Evolutionary conservation across 2,329 filamentous ascomycete genomes (phyloP).

Genomic region (Claviceps paspali): DNA sequence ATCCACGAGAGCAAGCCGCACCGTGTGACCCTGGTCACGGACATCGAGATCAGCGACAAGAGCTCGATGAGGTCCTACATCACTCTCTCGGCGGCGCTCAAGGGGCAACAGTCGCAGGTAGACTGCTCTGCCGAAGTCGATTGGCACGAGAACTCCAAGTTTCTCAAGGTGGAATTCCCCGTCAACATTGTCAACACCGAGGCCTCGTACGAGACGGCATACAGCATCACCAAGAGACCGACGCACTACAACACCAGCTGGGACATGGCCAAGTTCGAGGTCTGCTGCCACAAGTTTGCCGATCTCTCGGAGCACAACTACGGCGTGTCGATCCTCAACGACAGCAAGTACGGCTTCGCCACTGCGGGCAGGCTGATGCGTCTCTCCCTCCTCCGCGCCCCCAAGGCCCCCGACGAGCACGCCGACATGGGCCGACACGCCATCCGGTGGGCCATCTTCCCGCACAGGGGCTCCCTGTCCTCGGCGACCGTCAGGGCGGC

Average conservation of each 20-base stretch:
- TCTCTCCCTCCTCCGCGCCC: slow-evolving; percentile 67
- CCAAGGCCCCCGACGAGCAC: slow-evolving; percentile 84
- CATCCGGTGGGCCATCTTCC: slow-evolving; percentile 83
- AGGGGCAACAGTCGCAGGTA: slow-evolving; percentile 46
- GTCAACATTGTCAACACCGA: slow-evolving; percentile 83
- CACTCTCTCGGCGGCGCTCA: slow-evolving; percentile 54
- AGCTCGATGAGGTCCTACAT: slow-evolving; percentile 81
- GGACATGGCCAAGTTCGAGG: slow-evolving; percentile 97
- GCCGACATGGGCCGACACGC: slow-evolving; percentile 85
- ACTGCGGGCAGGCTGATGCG: slow-evolving; percentile 83
- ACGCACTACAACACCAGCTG: slow-evolving; percentile 97
- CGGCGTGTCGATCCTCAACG: slow-evolving; percentile 84
- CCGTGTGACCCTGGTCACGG: slow-evolving; percentile 66
- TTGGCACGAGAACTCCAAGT: slow-evolving; percentile 94
- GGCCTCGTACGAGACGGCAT: slow-evolving; percentile 90
- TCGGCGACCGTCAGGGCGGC: slow-evolving; percentile 65
- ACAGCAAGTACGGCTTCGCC: slow-evolving; percentile 92
- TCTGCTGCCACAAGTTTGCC: slow-evolving; percentile 89
- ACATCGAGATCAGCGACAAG: slow-evolving; percentile 73
- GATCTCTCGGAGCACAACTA: slow-evolving; percentile 80
- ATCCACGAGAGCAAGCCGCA: slow-evolving; percentile 60
- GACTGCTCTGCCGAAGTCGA: slow-evolving; percentile 79
- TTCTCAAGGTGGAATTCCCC: slow-evolving; percentile 96
- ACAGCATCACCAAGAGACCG: slow-evolving; percentile 71
- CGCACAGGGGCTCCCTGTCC: slow-evolving; percentile 60